phyloP scores from a whole-genome alignment of 257 asterid genomes.

The Solanum commersonii region DNA sequence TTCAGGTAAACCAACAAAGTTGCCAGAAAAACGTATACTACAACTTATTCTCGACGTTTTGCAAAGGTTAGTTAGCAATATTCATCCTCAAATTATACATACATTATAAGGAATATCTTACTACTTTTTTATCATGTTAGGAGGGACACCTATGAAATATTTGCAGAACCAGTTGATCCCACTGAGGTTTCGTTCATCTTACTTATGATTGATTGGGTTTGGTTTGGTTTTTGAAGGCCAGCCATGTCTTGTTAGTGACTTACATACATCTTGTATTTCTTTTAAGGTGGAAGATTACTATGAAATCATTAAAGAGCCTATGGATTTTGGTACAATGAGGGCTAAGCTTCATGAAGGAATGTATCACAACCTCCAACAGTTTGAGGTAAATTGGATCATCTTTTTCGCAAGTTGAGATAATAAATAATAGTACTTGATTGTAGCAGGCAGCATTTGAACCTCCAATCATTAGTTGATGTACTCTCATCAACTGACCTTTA shows the following conservation, averaged over 20 bases:
- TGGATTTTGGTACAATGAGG: slow-evolving; percentile 97
- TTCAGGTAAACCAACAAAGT: slow-evolving; percentile 22
- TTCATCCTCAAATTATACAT: background rate
- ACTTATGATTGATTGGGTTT: background rate
- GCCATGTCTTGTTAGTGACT: background rate
- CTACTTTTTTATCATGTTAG: slow-evolving; percentile 14
- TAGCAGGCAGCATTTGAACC: background rate
- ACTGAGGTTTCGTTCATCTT: slow-evolving; percentile 35
- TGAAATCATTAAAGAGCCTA: slow-evolving; percentile 68
- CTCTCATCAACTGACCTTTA: background rate
- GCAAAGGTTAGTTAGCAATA: slow-evolving; percentile 37
- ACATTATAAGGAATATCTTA: background rate
- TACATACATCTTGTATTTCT: background rate
- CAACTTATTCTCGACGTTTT: slow-evolving; percentile 67
- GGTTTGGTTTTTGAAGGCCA: background rate
- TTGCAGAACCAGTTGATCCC: slow-evolving; percentile 82
- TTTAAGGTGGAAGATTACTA: slow-evolving; percentile 71
- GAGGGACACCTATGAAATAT: slow-evolving; percentile 67
- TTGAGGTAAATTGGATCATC: slow-evolving; percentile 33
- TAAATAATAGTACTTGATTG: background rate
- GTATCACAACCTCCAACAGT: slow-evolving; percentile 62
- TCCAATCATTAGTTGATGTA: background rate
- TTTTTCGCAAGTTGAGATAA: background rate
- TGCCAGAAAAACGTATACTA: slow-evolving; percentile 62
- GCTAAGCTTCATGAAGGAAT: slow-evolving; percentile 90